Base-by-base conservation (phyloP, 169 alveolate species). In the Cytauxzoon felis region DNA sequence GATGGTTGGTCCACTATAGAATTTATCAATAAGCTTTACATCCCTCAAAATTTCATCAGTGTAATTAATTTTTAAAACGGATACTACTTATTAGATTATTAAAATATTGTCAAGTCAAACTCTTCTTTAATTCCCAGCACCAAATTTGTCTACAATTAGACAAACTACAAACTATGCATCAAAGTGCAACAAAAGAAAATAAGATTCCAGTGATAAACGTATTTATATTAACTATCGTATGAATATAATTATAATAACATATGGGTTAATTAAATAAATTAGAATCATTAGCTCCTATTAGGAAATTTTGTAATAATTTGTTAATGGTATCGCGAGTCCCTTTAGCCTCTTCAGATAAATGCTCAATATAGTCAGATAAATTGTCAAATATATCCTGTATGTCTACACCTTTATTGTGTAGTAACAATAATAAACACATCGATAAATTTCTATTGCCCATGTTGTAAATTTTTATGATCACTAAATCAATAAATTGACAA, bases 401-500 rank as follows among this genome's bases (percentile, higher is more conserved):
- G n/a, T 76, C 53, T 8, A 76, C 75, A 11, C 86, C 86, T 30
- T 76, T 76, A 76, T 76, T 76, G 48, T 65, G 80, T 16, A 76
- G 61, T 0, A 76, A 33, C 0, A 76, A 38, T 36, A 76, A 24
- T 9, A 76, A 63, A 38, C 86, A 76, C 13, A 71, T 11, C 7
- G 67, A 24, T 38, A 76, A 49, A 50, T 48, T 72, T 26, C 50
- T 43, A 24, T 85, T 78, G 24, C 88, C 91, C 89, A 87, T 72
- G 81, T 81, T 88, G 47, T 70, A 80, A 59, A 88, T 64, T 0
- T 92, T 64, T 32, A 85, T 60, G 13, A 88, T 49, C 48, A 88
- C 80, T 60, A 69, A 41, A 72, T 85, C 92, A 29, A 76, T 67
- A 47, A 85, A 75, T 68, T 88, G 92, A 34, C 90, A 60, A 2